Evolutionary conservation across 352 stramenopile species (phyloP).

Genomic region (Phytophthora fragariae): DNA sequence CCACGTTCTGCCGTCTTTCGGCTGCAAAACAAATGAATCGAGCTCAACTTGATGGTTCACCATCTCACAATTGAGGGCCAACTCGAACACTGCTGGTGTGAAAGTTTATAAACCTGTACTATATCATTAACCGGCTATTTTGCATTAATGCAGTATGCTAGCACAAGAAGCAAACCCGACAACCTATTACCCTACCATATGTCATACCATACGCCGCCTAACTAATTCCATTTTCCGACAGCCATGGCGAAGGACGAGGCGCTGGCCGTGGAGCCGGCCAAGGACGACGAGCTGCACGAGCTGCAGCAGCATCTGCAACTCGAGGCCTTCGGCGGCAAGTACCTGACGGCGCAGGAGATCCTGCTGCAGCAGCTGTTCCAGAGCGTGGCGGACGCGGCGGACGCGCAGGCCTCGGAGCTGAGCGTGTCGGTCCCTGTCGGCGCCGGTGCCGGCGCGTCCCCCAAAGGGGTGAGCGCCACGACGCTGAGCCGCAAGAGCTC

Average conservation of each 20-base stretch:
- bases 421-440: constrained; percentile 19
- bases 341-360: constrained; percentile 84
- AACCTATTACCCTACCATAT: no score
- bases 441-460: constrained; percentile 19
- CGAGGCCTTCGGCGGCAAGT: constrained; percentile 69
- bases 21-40: no score
- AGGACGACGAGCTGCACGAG: constrained; percentile 65
- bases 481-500: constrained; percentile 35
- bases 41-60: no score
- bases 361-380: constrained; percentile 75
- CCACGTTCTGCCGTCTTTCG: no score
- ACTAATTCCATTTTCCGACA: no score
- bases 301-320: constrained; percentile 84
- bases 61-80: no score
- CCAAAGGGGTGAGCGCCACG: constrained; percentile 2
- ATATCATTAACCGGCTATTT: no score
- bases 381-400: constrained; percentile 25
- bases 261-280: constrained; percentile 28
- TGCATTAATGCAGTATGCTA: no score
- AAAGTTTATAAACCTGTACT: no score
- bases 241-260: constrained; percentile 41
- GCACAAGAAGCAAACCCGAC: no score
- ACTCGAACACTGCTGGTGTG: no score
- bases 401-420: constrained; percentile 17
- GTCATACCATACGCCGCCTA: no score